These are phyloP conservation scores for Aspergillus kassunensis DNA, from an alignment of 495 filamentous ascomycete species.

Conservation along the genomic window DNA sequence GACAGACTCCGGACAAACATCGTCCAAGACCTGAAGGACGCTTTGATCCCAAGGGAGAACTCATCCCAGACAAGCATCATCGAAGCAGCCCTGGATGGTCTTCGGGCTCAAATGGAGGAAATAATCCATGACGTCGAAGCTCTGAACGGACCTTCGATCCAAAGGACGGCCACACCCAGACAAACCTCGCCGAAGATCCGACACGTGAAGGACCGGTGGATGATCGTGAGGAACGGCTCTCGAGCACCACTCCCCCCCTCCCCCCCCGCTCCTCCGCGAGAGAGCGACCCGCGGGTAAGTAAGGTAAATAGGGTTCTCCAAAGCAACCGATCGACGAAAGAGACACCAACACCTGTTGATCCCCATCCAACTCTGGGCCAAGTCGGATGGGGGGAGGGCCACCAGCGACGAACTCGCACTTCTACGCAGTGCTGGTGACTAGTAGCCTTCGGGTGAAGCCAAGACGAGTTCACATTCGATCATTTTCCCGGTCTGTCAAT, in stretches of 20 bases:
- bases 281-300: background rate
- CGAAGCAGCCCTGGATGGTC: too few relatives aligned
- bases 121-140: too few relatives aligned
- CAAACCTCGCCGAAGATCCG: too few relatives aligned
- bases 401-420: constrained; percentile 33
- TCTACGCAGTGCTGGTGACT: constrained; percentile 35
- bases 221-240: background rate
- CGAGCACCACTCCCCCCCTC: background rate
- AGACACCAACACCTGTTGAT: background rate
- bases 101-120: too few relatives aligned
- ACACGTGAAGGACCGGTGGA: background rate
- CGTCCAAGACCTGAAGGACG: background rate
- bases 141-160: too few relatives aligned
- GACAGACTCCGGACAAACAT: background rate
- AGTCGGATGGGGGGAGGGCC: constrained; percentile 10
- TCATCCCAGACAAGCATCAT: too few relatives aligned
- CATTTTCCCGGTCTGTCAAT: background rate
- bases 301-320: background rate
- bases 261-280: background rate
- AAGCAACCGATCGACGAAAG: background rate
- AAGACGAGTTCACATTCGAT: constrained; percentile 17
- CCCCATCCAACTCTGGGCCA: background rate
- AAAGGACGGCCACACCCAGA: background rate
- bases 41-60: too few relatives aligned
- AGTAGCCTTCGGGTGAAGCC: constrained; percentile 28